Base-by-base conservation (phyloP, 2,329 filamentous ascomycete species). In the Pseudopyricularia javanii region DNA sequence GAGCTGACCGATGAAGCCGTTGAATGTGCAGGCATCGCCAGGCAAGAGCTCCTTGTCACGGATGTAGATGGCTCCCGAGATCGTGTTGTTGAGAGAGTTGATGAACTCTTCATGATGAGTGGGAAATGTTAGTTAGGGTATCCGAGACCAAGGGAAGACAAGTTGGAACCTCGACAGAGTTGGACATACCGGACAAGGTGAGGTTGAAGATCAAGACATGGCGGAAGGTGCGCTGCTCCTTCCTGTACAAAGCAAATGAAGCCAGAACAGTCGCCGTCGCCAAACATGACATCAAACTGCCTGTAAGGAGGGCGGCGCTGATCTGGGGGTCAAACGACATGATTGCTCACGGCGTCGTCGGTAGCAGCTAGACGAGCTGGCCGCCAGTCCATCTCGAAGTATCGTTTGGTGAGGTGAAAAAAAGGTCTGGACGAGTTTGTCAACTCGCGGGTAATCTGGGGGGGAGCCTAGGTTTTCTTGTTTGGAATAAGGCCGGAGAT, bases 1-100 rank as follows among this genome's bases (percentile, higher is more conserved):
- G 47, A 73, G 62, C 52, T 74, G 73, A 24, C 70, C 70, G 35
- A 73, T 55, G 60, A 68, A 72, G 34, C 70, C 72, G 56, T 74
- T 75, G 17, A 67, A 53, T 8, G 62, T 62, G 56, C 72, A 74
- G 3, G 64, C 65, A 0, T 59, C 14, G 12, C 67, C 65, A 8
- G 61, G 54, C 7, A 53, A 43, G 15, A 69, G 57, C 12, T 63
- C 57, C 0, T 56, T 55, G 30, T 63, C 59, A 4, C 56, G 55
- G 4, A 70, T 57, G 14, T 65, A 64, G 45, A 66, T 60, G 22
- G 66, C 59, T 20, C 71, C 71, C 1, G 70, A 73, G 14, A 70
- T 59, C 4, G 66, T 64, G 57, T 73, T 73, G 60, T 71, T 70
- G 14, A 67, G 55, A 45, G 66, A 66, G 57, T 74, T 73, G 47